phyloP scores from a whole-genome alignment of 306 rosid species.

The Quercus glauca region DNA sequence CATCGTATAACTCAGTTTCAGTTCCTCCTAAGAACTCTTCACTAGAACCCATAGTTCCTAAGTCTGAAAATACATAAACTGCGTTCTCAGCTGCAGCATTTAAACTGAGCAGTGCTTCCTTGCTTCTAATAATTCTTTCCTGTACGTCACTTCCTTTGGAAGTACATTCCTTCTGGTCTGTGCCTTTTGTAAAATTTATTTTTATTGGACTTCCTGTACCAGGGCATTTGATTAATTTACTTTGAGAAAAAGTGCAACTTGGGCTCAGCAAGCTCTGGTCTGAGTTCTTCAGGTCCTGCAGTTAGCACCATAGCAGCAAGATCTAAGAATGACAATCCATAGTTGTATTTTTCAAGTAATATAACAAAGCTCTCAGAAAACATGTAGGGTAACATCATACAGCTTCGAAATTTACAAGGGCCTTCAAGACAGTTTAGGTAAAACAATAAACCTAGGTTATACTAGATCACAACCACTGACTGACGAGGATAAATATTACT shows the following conservation, averaged over 20 bases:
- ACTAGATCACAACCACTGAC: neutral
- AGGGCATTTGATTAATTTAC: constrained; percentile 22
- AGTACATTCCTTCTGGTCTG: constrained; percentile 14
- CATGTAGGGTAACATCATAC: neutral
- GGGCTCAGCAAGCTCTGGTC: constrained; percentile 18
- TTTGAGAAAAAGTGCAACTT: neutral
- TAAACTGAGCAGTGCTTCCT: constrained; percentile 49
- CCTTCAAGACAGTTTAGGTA: neutral
- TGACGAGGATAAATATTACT: neutral
- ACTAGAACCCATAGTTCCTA: constrained; percentile 20
- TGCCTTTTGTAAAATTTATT: constrained; percentile 8
- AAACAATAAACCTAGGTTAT: neutral
- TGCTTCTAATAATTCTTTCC: constrained; percentile 43
- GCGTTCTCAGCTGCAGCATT: constrained; percentile 54
- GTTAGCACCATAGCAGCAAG: constrained; percentile 14
- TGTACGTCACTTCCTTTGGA: constrained; percentile 22
- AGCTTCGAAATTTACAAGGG: neutral
- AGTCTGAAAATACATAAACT: constrained; percentile 29
- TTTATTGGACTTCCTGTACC: constrained; percentile 26
- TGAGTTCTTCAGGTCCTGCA: constrained; percentile 39
- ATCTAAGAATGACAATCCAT: constrained; percentile 18
- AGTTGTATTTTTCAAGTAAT: constrained; percentile 12
- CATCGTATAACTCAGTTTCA: constrained; percentile 38
- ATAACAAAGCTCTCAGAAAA: neutral
- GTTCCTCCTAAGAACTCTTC: constrained; percentile 28